phyloP scores from a whole-genome alignment of 768 basidiomycete genomes.

The Pleurotus tuber-regium region DNA sequence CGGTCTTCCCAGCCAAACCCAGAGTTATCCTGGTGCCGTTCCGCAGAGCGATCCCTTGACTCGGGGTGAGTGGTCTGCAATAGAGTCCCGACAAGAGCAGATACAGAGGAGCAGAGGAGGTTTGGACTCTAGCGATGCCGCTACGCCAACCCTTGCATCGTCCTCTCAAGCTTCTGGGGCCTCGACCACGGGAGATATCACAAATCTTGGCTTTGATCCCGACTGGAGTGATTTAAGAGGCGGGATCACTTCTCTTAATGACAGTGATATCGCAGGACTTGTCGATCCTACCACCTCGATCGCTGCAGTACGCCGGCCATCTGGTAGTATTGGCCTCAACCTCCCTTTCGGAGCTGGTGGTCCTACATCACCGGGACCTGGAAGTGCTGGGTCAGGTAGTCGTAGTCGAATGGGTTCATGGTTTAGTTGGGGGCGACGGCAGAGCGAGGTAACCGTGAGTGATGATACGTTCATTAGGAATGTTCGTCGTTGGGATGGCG shows the following conservation, averaged over 20 bases:
- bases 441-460: constrained; percentile 40
- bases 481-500: constrained; percentile 41
- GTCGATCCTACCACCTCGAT: constrained; percentile 14
- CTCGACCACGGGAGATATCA: constrained; percentile 15
- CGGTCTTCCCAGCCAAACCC: neutral
- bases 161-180: constrained; percentile 12
- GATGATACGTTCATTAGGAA: constrained; percentile 42
- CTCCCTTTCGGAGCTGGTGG: neutral
- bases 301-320: constrained; percentile 23
- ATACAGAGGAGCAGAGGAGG: constrained; percentile 20
- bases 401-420: constrained; percentile 20
- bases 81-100: constrained; percentile 37
- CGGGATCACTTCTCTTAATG: constrained; percentile 14
- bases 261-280: constrained; percentile 15
- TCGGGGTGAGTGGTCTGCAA: constrained; percentile 54
- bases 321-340: constrained; percentile 19
- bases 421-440: constrained; percentile 29
- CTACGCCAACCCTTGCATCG: constrained; percentile 6
- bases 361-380: constrained; percentile 13
- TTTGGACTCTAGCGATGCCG: constrained; percentile 25
- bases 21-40: constrained; percentile 9
- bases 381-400: constrained; percentile 16
- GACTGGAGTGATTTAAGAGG: constrained; percentile 15
- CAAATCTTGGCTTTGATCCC: constrained; percentile 13
- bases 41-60: constrained; percentile 42